These are phyloP conservation scores for Phytophthora gonapodyides DNA, from an alignment of 352 stramenopile genomes.

Conservation along the genomic window DNA sequence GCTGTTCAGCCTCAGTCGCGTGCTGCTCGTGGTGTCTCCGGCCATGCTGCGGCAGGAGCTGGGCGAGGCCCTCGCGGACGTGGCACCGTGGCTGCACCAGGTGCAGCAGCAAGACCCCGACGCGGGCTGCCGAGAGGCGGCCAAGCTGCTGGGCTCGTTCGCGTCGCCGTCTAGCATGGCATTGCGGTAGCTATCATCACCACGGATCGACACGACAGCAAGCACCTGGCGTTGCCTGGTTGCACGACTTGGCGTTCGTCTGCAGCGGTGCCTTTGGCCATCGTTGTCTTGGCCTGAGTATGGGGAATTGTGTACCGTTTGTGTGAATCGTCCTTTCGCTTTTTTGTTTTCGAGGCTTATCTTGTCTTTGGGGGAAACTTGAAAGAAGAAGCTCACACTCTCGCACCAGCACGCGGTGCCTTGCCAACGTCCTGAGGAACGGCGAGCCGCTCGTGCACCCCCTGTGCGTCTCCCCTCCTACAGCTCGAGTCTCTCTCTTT, in stretches of 20 bases:
- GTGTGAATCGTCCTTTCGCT: slow-evolving; percentile 25
- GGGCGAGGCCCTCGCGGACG: slow-evolving; percentile 45
- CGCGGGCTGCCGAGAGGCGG: slow-evolving; percentile 70
- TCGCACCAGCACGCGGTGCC: slow-evolving; percentile 7
- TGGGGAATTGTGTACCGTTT: slow-evolving; percentile 11
- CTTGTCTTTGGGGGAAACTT: slow-evolving; percentile 4
- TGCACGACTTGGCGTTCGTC: too few relatives aligned
- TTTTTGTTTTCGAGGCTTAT: slow-evolving; percentile 18
- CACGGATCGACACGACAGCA: too few relatives aligned
- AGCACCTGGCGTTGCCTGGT: too few relatives aligned
- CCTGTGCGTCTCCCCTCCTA: background rate
- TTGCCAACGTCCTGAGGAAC: background rate
- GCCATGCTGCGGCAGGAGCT: slow-evolving; percentile 62
- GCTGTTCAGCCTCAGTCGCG: slow-evolving; percentile 70
- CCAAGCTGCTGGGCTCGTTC: slow-evolving; percentile 57
- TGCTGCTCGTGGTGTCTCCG: slow-evolving; percentile 64
- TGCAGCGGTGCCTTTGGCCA: too few relatives aligned
- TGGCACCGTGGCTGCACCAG: slow-evolving; percentile 60
- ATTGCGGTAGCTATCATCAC: too few relatives aligned
- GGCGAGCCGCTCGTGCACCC: background rate
- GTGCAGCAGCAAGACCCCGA: slow-evolving; percentile 56
- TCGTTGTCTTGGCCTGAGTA: background rate
- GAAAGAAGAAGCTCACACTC: slow-evolving; percentile 21
- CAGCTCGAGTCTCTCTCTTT: background rate
- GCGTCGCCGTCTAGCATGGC: slow-evolving; percentile 29